Evolutionary conservation across 805 yeast genomes (phyloP).

Genomic region (Yarrowia sp.): DNA sequence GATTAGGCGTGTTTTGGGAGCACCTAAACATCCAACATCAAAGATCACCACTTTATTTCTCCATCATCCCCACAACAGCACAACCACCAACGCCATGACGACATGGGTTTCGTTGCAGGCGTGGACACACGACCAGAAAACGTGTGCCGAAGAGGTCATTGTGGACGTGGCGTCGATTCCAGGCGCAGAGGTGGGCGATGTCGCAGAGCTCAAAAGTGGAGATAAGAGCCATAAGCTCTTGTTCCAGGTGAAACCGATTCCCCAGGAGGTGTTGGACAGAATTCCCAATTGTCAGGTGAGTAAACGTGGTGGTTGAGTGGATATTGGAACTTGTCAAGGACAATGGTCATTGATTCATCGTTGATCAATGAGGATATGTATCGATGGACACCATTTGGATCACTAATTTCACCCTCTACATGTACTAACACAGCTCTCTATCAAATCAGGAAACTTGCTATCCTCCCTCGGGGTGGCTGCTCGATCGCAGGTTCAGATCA

Average conservation of each 20-base stretch:
- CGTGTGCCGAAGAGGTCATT: constrained; percentile 64
- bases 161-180: constrained; percentile 67
- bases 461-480: constrained; percentile 64
- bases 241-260: constrained; percentile 42
- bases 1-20: constrained; percentile 33
- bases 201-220: constrained; percentile 61
- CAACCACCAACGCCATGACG: constrained; percentile 29
- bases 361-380: too few relatives aligned
- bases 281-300: constrained; percentile 33
- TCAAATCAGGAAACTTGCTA: constrained; percentile 43
- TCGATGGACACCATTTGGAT: background rate
- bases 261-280: constrained; percentile 17
- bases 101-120: constrained; percentile 44
- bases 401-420: too few relatives aligned
- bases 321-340: too few relatives aligned
- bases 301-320: background rate
- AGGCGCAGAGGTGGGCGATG: constrained; percentile 67
- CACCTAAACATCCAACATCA: background rate
- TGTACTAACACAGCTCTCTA: constrained; percentile 41
- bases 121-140: constrained; percentile 70
- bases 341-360: too few relatives aligned
- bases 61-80: constrained; percentile 18
- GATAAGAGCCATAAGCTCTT: constrained; percentile 48
- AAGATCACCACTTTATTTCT: background rate
- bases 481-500: constrained; percentile 53